Conservation (phyloP, 1,139 yeast species). For the Kazachstania sp. region DNA sequence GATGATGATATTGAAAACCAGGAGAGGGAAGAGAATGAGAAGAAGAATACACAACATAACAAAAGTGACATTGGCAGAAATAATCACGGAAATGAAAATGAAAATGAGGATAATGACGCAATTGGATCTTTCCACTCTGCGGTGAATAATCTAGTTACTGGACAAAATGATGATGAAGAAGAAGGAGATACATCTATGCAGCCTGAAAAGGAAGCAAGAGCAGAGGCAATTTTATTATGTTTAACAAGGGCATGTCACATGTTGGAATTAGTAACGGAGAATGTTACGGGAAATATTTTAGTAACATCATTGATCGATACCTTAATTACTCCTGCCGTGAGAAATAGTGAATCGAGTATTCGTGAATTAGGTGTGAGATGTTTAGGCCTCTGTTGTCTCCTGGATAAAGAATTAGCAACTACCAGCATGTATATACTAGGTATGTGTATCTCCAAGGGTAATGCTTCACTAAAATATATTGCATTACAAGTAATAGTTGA, state of each 20-base stretch:
- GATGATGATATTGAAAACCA: slow-evolving; percentile 49
- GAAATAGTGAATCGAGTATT: slow-evolving; percentile 49
- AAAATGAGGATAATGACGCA: slow-evolving; percentile 30
- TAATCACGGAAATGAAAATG: slow-evolving; percentile 30
- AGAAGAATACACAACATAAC: background rate
- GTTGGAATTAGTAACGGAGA: slow-evolving; percentile 58
- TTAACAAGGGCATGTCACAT: slow-evolving; percentile 62
- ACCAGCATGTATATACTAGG: slow-evolving; percentile 55
- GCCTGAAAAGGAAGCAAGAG: slow-evolving; percentile 22
- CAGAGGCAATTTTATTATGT: slow-evolving; percentile 53
- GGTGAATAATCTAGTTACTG: slow-evolving; percentile 30
- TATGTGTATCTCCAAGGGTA: slow-evolving; percentile 54
- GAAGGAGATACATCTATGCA: slow-evolving; percentile 20
- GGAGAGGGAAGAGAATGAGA: slow-evolving; percentile 17
- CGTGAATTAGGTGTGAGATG: slow-evolving; percentile 67
- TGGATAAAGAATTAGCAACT: slow-evolving; percentile 58
- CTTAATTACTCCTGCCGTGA: slow-evolving; percentile 75
- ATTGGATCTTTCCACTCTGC: slow-evolving; percentile 49
- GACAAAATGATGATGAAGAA: slow-evolving; percentile 10
- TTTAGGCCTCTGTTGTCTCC: slow-evolving; percentile 68
- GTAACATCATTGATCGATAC: slow-evolving; percentile 67
- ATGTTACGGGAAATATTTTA: slow-evolving; percentile 57
- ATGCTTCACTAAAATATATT: slow-evolving; percentile 45
- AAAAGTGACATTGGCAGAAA: slow-evolving; percentile 18
- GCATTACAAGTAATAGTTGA: slow-evolving; percentile 71